Evolutionary conservation across 129 eudicot species (phyloP), one percentile per base, ranked within the genome.

Genomic region (Flaveria robusta): DNA sequence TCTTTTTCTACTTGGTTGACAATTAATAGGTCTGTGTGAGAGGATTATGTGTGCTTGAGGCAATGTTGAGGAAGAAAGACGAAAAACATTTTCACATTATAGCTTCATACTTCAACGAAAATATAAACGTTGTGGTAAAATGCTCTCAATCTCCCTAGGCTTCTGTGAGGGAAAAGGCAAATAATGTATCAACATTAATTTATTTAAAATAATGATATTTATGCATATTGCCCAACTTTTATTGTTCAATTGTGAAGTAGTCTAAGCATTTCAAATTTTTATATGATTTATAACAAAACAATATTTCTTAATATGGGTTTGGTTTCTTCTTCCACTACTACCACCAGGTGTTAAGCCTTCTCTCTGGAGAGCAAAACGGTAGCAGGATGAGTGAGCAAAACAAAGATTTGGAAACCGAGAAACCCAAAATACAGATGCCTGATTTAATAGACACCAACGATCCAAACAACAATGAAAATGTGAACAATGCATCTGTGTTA

Each of bases 111-210:
- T 64, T 64, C 47, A 7, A 45, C 9, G 70, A 64, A 64, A 64
- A 64, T 64, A 64, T 64, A 34, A 92, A 94, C 72, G 81, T 39
- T 2, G 88, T 94, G 58, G 64, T 86, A 9, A 88, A 79, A 74
- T 94, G 98, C 82, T 87, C 93, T 31, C 96, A 94, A 69, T 94
- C 98, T 74, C 98, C 98, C 46, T 97, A 94, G 81, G 93, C 97
- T 67, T 94, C 97, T 75, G 75, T 91, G 60, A 83, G 98, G 74
- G 98, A 94, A 37, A 64, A 34, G 70, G 70, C 70, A 7, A 64
- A 64, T 34, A 64, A 64, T 47, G 70, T 64, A 64, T 64, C 23
- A 60, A 41, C 3, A n/a, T 22, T 22, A 26, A 1, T 12, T 60
- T 12, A 3, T 59, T 9, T 43, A 0, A 34, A 58, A 10, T 59